phyloP scores from a whole-genome alignment of 2,329 filamentous ascomycete genomes.

The Cercospora sp. region DNA sequence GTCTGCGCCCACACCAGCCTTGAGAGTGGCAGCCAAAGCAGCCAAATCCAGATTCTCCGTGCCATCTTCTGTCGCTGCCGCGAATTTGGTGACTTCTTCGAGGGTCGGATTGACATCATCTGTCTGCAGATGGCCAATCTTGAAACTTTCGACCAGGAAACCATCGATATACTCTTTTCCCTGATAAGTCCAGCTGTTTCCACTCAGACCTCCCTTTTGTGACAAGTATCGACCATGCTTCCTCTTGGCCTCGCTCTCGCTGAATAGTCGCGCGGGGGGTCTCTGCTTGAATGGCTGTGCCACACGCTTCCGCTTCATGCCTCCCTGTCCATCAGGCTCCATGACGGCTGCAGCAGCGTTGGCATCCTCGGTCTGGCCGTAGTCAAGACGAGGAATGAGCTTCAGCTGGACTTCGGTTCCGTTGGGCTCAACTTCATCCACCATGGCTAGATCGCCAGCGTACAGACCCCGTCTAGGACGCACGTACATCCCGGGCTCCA shows the following conservation, averaged over 20 bases:
- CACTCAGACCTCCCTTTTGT: conserved; percentile 50
- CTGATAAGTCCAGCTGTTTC: conserved; percentile 79
- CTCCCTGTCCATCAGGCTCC: conserved; percentile 37
- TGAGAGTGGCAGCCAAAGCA: conserved; percentile 84
- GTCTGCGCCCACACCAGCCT: conserved; percentile 76
- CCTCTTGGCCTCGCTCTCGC: conserved; percentile 88
- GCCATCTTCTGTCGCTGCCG: conserved; percentile 83
- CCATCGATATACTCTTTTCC: conserved; percentile 89
- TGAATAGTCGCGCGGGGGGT: conserved; percentile 88
- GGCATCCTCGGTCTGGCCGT: conserved; percentile 80
- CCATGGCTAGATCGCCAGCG: conserved; percentile 83
- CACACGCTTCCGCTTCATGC: conserved; percentile 74
- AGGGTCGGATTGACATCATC: conserved; percentile 90
- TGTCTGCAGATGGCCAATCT: conserved; percentile 79
- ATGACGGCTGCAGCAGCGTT: conserved; percentile 46
- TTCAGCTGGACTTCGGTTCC: conserved; percentile 84
- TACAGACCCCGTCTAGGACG: conserved; percentile 76
- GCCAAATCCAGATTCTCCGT: conserved; percentile 91
- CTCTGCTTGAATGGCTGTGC: conserved; percentile 55
- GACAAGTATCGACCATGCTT: conserved; percentile 67
- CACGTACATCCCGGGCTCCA: conserved; percentile 89
- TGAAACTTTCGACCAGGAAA: conserved; percentile 91
- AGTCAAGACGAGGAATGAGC: conserved; percentile 88
- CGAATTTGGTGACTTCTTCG: conserved; percentile 94
- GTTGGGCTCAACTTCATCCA: conserved; percentile 89